Base-by-base conservation (phyloP, 164 flowering plant species). In the Chimonanthus praecox region DNA sequence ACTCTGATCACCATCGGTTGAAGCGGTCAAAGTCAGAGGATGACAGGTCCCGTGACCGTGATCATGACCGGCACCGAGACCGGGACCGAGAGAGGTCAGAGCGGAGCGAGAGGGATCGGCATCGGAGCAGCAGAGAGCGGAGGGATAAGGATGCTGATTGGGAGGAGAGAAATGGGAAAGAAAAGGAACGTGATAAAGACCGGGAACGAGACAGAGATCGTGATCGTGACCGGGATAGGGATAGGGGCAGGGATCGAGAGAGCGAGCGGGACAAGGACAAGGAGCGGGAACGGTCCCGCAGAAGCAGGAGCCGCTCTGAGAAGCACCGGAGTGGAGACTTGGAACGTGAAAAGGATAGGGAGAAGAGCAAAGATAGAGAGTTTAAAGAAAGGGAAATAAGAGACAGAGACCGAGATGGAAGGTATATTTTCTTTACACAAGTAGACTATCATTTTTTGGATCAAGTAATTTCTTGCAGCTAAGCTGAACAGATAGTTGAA, bases 341-440 rank as follows among this genome's bases (percentile, higher is more conserved):
- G n/a, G 81, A 78, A n/a, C 75, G 58, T 2, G 75, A 85, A 60
- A 80, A 66, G 71, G 83, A 76, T 43, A 77, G 80, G 63, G 92
- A 85, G 82, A 77, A 21, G 78, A 82, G 81, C 70, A 79, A 69
- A 64, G 82, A 81, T 15, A 74, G 76, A 79, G 89, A 89, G 54
- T 2, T 1, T 47, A 75, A 58, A 64, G 91, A 86, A 71, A 80
- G 80, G 75, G 91, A 77, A 73, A 85, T 63, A 60, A 90, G 87
- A 61, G 81, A 82, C 75, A 91, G 84, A 73, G 89, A 84, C 9
- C 79, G 85, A 68, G 94, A 86, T 64, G 80, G 74, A 86, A 92
- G 97, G 97, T 92, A 89, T 77, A 64, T 67, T 4, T 13, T 33
- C 47, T 64, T 15, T 64, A n/a, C 62, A 15, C 21, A 6, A 15